phyloP scores from a whole-genome alignment of 2,329 filamentous ascomycete genomes.

The Fusarium redolens region DNA sequence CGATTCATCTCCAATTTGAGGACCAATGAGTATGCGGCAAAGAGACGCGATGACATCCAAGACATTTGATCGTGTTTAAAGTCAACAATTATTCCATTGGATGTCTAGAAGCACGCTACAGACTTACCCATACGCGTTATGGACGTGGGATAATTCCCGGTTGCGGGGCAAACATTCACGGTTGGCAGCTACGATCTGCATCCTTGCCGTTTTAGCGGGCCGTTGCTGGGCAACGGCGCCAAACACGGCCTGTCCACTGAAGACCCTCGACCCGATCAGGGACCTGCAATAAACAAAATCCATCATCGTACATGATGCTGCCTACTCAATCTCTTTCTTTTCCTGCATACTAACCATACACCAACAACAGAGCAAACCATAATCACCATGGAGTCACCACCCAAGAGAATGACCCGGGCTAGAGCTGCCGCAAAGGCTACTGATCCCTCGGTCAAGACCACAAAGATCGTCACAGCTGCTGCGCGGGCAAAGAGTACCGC shows the following conservation, averaged over 20 bases:
- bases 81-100: slow-evolving; percentile 17
- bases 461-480: slow-evolving; percentile 61
- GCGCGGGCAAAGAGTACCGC: slow-evolving; percentile 59
- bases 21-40: neutral
- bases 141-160: slow-evolving; percentile 17
- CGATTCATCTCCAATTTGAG: neutral
- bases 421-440: slow-evolving; percentile 57
- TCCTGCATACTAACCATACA: slow-evolving; percentile 42
- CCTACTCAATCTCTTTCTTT: slow-evolving; percentile 27
- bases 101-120: slow-evolving; percentile 13
- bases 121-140: slow-evolving; percentile 11
- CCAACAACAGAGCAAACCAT: slow-evolving; percentile 24
- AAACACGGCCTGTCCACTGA: slow-evolving; percentile 43
- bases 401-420: slow-evolving; percentile 68
- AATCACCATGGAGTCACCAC: slow-evolving; percentile 66
- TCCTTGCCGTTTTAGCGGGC: slow-evolving; percentile 25
- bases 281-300: slow-evolving; percentile 34
- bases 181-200: slow-evolving; percentile 36
- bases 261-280: slow-evolving; percentile 21
- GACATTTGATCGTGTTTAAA: neutral
- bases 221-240: slow-evolving; percentile 45
- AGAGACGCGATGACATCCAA: slow-evolving; percentile 1
- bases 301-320: slow-evolving; percentile 43
- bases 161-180: slow-evolving; percentile 29
- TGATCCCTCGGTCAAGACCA: slow-evolving; percentile 53